Base-by-base conservation (phyloP, 1,284 basidiomycete species). In the Heterobasidion parviporum region DNA sequence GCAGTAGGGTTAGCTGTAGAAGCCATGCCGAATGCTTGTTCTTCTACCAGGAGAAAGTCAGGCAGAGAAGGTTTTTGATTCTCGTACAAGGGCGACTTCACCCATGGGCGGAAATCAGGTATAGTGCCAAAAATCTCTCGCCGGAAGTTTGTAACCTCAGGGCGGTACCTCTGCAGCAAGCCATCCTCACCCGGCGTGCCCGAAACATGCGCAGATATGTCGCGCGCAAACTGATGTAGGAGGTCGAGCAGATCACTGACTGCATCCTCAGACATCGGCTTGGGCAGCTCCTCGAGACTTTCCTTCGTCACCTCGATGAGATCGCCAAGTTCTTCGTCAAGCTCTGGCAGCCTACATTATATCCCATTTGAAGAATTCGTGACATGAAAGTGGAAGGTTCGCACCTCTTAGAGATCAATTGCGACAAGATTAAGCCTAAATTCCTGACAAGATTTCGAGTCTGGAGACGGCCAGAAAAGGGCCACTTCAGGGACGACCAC, bases 341-440 rank as follows among this genome's bases (percentile, higher is more conserved):
- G 80, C 55, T 78, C 71, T 0, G 87, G 87, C 0, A 90, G 74
- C 50, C 88, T 90, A 53, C 18, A 18, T 34, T 2, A 50, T 15
- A 14, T 33, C 47, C 12, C 12, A n/a, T 50, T 26, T n/a, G 16
- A 26, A 26, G 26, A 26, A 26, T 4, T 26, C 26, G 26, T 5
- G 26, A 26, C 26, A 26, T 5, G 26, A 26, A 26, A 26, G 26
- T 26, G 6, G 4, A 32, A 15, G 57, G 6, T 1, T 62, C 71
- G 8, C 52, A 82, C 84, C 82, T 69, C 59, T 77, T 79, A 0
- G 76, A 67, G 36, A 87, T 86, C 1, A 84, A 68, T 53, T 80
- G 74, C 0, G 82, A 82, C 1, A 89, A 64, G 5, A 81, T 76
- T 6, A 70, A 58, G 50, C 82, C 81, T 26, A 88, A 64, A 5